Evolutionary conservation across 2,329 filamentous ascomycete genomes (phyloP).

Genomic region (Purpureocillium takamizusanense): DNA sequence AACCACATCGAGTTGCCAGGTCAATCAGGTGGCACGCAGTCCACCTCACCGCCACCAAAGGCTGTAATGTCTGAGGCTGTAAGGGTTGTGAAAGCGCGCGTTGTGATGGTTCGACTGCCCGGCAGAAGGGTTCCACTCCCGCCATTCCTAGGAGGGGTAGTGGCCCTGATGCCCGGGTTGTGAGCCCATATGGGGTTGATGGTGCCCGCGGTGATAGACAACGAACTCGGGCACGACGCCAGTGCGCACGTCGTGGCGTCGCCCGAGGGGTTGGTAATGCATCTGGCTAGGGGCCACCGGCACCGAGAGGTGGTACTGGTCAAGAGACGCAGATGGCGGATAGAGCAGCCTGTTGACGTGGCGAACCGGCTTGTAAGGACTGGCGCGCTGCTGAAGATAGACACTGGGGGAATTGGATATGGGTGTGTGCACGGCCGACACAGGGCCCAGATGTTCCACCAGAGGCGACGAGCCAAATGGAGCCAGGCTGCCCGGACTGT

Average conservation of each 20-base stretch:
- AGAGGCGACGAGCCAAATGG: constrained; percentile 54
- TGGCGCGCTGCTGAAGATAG: constrained; percentile 80
- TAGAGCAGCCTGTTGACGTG: constrained; percentile 86
- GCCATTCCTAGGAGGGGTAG: constrained; percentile 25
- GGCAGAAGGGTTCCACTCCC: constrained; percentile 8
- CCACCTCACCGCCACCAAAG: not conserved
- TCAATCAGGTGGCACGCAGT: not conserved
- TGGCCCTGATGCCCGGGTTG: constrained; percentile 19
- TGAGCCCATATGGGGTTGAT: constrained; percentile 13
- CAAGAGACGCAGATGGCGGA: constrained; percentile 70
- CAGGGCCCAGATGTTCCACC: constrained; percentile 49
- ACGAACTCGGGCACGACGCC: constrained; percentile 61
- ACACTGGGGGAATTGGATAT: constrained; percentile 77
- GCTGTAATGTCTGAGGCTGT: not conserved
- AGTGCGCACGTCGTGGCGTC: constrained; percentile 56
- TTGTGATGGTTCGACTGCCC: not conserved
- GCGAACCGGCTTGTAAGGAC: constrained; percentile 85
- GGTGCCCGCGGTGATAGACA: constrained; percentile 23
- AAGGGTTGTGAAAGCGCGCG: not conserved
- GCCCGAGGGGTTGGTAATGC: constrained; percentile 73
- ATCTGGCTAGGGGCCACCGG: constrained; percentile 60
- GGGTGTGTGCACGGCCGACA: constrained; percentile 48
- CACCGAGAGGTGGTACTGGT: constrained; percentile 57
- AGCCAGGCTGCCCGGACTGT: constrained; percentile 40
- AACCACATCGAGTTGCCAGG: not conserved